Conservation (phyloP, 163 green algal species). For the Chlorella variabilis region DNA sequence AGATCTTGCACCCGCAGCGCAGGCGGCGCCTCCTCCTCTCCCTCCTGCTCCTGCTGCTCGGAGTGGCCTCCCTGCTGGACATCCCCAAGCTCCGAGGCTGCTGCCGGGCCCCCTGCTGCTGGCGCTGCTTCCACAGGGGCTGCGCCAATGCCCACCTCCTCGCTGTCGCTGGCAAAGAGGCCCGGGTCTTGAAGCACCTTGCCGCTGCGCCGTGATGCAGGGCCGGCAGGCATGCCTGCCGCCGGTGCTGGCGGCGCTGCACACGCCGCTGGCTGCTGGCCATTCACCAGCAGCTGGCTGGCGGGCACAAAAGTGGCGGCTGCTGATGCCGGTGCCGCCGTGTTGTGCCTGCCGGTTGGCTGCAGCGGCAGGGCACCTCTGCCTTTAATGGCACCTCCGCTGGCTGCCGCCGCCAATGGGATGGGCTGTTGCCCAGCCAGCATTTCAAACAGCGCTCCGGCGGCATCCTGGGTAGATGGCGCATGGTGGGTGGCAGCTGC, state of each 20-base stretch:
- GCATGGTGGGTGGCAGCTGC: neutral
- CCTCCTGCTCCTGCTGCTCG: too few relatives aligned
- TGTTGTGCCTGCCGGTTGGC: neutral
- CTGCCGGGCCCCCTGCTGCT: neutral
- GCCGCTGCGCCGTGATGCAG: neutral
- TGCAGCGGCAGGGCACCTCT: neutral
- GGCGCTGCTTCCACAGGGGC: neutral
- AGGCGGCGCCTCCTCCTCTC: too few relatives aligned
- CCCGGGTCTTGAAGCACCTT: conserved; percentile 7
- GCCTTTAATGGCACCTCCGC: neutral
- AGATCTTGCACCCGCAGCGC: too few relatives aligned
- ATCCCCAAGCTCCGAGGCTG: too few relatives aligned
- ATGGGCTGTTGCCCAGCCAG: neutral
- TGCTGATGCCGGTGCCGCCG: neutral
- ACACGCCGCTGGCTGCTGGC: neutral
- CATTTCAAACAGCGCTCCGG: conserved; percentile 11
- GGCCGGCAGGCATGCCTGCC: neutral
- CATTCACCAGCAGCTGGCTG: conserved; percentile 5
- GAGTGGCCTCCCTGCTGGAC: too few relatives aligned
- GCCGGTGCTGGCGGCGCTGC: too few relatives aligned
- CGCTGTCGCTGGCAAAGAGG: conserved; percentile 1
- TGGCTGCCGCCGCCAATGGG: neutral
- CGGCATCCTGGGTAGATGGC: conserved; percentile 24
- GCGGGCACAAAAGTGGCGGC: neutral
- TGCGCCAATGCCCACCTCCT: neutral